Evolutionary conservation across 2,329 filamentous ascomycete species (phyloP).

Genomic region (Aspergillus fumigatus): DNA sequence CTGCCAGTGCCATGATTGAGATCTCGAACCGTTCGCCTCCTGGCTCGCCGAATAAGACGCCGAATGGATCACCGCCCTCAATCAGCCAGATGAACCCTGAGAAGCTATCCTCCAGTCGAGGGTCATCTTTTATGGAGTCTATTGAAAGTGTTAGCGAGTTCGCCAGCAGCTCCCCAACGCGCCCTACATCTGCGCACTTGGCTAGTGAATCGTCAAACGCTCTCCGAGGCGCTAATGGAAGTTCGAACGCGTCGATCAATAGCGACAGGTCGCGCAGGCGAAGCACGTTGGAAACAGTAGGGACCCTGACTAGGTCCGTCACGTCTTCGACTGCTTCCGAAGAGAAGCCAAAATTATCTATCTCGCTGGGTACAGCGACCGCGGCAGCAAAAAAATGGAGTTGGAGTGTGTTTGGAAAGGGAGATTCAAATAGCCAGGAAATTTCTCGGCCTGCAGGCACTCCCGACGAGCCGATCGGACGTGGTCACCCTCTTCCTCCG

Average conservation of each 20-base stretch:
- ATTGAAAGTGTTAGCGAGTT: conserved; percentile 22
- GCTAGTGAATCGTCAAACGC: conserved; percentile 20
- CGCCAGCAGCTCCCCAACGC: conserved; percentile 18
- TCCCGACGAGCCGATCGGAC: conserved; percentile 69
- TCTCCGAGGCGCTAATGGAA: conserved; percentile 17
- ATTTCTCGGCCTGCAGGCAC: conserved; percentile 36
- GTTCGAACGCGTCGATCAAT: conserved; percentile 22
- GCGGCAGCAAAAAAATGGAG: conserved; percentile 59
- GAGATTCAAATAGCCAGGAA: conserved; percentile 40
- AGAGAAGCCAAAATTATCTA: conserved; percentile 37
- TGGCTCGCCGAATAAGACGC: conserved; percentile 49
- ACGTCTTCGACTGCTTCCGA: conserved; percentile 23
- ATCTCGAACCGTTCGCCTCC: conserved; percentile 60
- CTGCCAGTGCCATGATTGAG: conserved; percentile 62
- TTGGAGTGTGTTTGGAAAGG: conserved; percentile 46
- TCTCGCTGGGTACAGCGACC: conserved; percentile 48
- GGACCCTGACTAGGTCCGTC: conserved; percentile 24
- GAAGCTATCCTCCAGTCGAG: conserved; percentile 39
- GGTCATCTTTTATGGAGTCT: conserved; percentile 50
- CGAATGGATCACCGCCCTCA: conserved; percentile 41
- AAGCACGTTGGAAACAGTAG: conserved; percentile 29
- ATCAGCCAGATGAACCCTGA: conserved; percentile 32
- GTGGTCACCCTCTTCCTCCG: conserved; percentile 75
- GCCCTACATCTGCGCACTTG: conserved; percentile 26
- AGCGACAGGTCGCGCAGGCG: conserved; percentile 26